phyloP scores from a whole-genome alignment of 306 rosid genomes.

The Acacia melanoxylon region DNA sequence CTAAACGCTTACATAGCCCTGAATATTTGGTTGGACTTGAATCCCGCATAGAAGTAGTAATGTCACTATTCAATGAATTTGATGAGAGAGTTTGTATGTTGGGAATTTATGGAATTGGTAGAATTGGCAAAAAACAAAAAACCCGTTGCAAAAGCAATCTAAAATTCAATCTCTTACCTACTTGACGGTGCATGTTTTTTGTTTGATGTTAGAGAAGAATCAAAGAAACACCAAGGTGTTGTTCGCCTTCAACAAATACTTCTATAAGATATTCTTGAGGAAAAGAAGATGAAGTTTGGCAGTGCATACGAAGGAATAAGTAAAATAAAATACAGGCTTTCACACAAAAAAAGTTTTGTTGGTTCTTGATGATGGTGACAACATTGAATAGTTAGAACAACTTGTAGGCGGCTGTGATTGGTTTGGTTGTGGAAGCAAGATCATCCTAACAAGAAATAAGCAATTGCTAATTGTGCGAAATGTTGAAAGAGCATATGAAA shows the following conservation, averaged over 20 bases:
- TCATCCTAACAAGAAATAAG: background rate
- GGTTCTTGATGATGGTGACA: constrained; percentile 9
- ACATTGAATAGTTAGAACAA: background rate
- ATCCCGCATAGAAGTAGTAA: background rate
- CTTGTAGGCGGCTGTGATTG: background rate
- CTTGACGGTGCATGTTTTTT: background rate
- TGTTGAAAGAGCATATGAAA: background rate
- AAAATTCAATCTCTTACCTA: background rate
- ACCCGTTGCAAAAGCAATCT: background rate
- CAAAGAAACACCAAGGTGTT: background rate
- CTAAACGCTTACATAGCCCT: background rate
- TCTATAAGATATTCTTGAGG: background rate
- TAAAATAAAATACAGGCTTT: background rate
- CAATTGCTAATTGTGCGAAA: background rate
- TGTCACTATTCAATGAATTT: background rate
- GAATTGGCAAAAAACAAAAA: background rate
- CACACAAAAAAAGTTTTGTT: background rate
- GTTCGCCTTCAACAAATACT: background rate
- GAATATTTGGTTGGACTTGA: background rate
- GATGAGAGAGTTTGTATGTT: background rate
- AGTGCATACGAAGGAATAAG: background rate
- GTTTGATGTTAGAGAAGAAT: background rate
- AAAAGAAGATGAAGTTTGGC: background rate
- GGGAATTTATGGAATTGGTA: background rate
- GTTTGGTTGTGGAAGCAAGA: background rate